These are phyloP conservation scores for Collybia mongolica DNA, from an alignment of 768 basidiomycete species.

Conservation along the genomic window DNA sequence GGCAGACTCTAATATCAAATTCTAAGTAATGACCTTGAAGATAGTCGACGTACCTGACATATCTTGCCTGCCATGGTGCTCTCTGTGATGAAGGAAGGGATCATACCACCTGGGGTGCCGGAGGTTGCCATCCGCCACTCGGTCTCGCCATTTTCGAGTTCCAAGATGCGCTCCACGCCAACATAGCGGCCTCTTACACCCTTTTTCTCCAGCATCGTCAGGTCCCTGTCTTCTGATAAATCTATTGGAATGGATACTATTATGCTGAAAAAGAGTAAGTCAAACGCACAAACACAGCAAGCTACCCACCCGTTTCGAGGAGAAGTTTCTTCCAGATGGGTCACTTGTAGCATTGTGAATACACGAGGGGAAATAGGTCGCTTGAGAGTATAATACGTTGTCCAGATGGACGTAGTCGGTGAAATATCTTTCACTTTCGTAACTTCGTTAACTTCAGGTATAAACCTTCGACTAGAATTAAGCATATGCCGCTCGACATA, in stretches of 20 bases:
- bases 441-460: conserved; percentile 63
- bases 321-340: conserved; percentile 44
- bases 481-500: not conserved
- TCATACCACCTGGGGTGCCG: conserved; percentile 66
- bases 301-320: conserved; percentile 61
- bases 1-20: not conserved
- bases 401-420: conserved; percentile 65
- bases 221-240: conserved; percentile 47
- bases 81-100: conserved; percentile 66
- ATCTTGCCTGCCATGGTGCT: conserved; percentile 61
- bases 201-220: conserved; percentile 60
- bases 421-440: conserved; percentile 63
- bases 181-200: conserved; percentile 68
- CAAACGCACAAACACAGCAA: not conserved
- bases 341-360: conserved; percentile 74
- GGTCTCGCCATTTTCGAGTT: conserved; percentile 59
- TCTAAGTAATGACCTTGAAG: conserved; percentile 1
- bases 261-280: conserved; percentile 23
- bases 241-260: conserved; percentile 72
- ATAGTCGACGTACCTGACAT: conserved; percentile 43
- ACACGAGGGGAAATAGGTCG: conserved; percentile 71
- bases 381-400: conserved; percentile 69
- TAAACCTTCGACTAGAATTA: conserved; percentile 47
- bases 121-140: conserved; percentile 86
- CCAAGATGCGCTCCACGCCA: conserved; percentile 63